phyloP scores from a whole-genome alignment of 371 early-diverging fungal genomes.

The Apophysomyces elegans region DNA sequence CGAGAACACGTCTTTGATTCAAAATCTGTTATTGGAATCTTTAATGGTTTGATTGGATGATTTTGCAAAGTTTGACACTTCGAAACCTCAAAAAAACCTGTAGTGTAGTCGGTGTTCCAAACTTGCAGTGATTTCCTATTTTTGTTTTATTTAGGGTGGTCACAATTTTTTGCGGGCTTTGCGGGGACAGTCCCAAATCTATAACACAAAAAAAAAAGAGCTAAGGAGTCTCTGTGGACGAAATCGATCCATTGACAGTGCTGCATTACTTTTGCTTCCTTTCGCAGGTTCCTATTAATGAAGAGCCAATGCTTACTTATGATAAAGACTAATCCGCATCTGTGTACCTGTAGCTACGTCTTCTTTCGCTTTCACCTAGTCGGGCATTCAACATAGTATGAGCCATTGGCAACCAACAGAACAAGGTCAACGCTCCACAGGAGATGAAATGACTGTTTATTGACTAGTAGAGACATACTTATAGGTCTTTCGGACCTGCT shows the following conservation, averaged over 20 bases:
- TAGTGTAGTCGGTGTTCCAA: too few relatives aligned
- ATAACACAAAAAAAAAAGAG: neutral
- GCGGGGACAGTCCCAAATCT: too few relatives aligned
- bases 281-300: neutral
- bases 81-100: too few relatives aligned
- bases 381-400: constrained; percentile 2
- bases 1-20: too few relatives aligned
- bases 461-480: neutral
- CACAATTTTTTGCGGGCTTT: too few relatives aligned
- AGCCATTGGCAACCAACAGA: constrained; percentile 15
- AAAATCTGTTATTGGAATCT: too few relatives aligned
- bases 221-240: constrained; percentile 2
- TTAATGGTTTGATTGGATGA: too few relatives aligned
- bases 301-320: neutral
- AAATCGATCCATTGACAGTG: neutral
- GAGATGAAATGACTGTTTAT: neutral
- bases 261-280: neutral
- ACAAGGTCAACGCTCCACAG: neutral
- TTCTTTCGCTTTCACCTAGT: neutral
- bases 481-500: constrained; percentile 22
- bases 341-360: neutral
- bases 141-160: too few relatives aligned
- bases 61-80: too few relatives aligned
- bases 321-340: neutral
- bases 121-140: too few relatives aligned